Conservation (phyloP, 148 eudicot species). For the Arbutus unedo region DNA sequence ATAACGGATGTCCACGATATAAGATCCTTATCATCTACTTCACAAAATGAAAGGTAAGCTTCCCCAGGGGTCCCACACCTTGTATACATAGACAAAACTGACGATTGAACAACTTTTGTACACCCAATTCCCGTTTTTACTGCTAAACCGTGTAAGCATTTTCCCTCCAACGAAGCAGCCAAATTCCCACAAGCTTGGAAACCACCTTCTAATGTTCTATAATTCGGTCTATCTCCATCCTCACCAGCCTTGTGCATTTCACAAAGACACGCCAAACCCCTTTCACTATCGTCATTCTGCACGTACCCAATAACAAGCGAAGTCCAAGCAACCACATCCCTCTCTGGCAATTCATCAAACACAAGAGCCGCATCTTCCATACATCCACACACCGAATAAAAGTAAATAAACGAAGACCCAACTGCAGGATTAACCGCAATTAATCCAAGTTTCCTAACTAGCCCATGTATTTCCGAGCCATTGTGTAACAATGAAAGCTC, state of each 20-base stretch:
- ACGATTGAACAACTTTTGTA: constrained; percentile 40
- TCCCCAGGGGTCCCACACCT: constrained; percentile 52
- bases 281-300: constrained; percentile 58
- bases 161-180: constrained; percentile 49
- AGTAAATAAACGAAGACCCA: constrained; percentile 61
- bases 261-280: constrained; percentile 50
- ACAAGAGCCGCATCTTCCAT: constrained; percentile 40
- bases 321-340: constrained; percentile 63
- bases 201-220: constrained; percentile 70
- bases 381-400: constrained; percentile 60
- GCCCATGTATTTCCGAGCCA: constrained; percentile 51
- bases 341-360: constrained; percentile 51
- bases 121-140: constrained; percentile 48
- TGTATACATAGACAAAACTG: constrained; percentile 60
- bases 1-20: constrained; percentile 64
- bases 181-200: constrained; percentile 65
- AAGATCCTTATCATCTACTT: constrained; percentile 50
- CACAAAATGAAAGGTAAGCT: constrained; percentile 41
- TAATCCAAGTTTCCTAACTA: constrained; percentile 43
- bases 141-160: constrained; percentile 56
- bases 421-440: constrained; percentile 43
- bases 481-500: constrained; percentile 30
- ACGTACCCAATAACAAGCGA: constrained; percentile 68
- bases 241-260: constrained; percentile 50
- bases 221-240: constrained; percentile 48